Conservation (phyloP, 2,329 filamentous ascomycete genomes). For the Trichoderma polysporum region DNA sequence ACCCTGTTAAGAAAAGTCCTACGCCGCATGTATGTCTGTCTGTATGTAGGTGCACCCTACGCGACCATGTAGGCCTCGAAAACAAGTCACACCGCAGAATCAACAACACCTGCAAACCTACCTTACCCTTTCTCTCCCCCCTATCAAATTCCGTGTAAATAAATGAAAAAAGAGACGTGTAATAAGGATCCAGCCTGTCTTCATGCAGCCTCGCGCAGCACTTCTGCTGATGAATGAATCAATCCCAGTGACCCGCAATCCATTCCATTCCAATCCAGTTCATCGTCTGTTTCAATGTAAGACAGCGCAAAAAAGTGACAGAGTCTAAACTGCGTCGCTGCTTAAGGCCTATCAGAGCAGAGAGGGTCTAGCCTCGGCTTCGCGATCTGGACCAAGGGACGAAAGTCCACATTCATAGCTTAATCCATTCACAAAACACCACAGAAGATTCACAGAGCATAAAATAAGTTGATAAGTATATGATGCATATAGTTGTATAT, state of each 20-base stretch:
- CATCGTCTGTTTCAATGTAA: neutral
- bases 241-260: neutral
- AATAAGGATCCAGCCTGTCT: neutral
- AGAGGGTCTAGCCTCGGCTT: too few relatives aligned
- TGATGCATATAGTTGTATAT: neutral
- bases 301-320: neutral
- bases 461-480: neutral
- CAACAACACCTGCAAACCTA: neutral
- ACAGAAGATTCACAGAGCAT: neutral
- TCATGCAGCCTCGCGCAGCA: neutral
- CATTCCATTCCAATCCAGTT: neutral
- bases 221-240: neutral
- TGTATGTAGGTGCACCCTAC: neutral
- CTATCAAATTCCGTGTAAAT: neutral
- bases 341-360: too few relatives aligned
- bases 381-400: too few relatives aligned
- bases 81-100: slow-evolving; percentile 13
- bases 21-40: neutral
- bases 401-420: too few relatives aligned
- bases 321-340: neutral
- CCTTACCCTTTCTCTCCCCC: neutral
- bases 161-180: neutral
- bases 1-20: neutral
- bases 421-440: neutral
- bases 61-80: slow-evolving; percentile 1